phyloP scores from a whole-genome alignment of 257 asterid species.

The Primulina eburnea region DNA sequence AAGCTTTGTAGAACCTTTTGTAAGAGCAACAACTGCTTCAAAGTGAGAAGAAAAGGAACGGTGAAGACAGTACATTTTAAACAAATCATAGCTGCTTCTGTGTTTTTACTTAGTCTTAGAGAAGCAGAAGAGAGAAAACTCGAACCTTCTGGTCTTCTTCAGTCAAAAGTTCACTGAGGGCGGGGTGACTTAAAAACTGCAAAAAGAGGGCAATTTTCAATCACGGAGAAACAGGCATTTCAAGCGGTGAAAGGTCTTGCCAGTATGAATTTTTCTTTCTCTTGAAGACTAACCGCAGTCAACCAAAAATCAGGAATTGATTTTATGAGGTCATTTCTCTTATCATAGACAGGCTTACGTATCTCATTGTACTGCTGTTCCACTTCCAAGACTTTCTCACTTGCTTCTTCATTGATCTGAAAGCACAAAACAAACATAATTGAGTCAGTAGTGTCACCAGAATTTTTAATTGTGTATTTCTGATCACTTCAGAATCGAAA shows the following conservation, averaged over 20 bases:
- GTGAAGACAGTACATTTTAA: constrained; percentile 5
- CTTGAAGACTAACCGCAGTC: constrained; percentile 67
- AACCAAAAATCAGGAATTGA: constrained; percentile 93
- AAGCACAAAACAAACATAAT: constrained; percentile 24
- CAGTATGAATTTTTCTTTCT: not conserved
- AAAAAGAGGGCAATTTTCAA: constrained; percentile 14
- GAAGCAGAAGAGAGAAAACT: constrained; percentile 21
- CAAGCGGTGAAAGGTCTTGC: not conserved
- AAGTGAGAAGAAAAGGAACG: not conserved
- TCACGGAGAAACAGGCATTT: constrained; percentile 2
- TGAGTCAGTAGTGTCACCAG: constrained; percentile 7
- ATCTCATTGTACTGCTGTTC: constrained; percentile 83
- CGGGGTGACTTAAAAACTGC: constrained; percentile 95
- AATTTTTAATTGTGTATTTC: constrained; percentile 8
- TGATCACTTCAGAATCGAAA: not conserved
- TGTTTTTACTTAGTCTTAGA: not conserved
- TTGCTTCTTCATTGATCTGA: constrained; percentile 94
- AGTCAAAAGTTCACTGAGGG: constrained; percentile 73
- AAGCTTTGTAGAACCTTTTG: not conserved
- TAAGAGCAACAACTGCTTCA: not conserved
- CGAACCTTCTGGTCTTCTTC: constrained; percentile 93
- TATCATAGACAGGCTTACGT: constrained; percentile 85
- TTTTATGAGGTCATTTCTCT: constrained; percentile 65
- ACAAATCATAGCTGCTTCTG: not conserved
- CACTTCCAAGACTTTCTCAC: constrained; percentile 86